Evolutionary conservation across 2,329 filamentous ascomycete genomes (phyloP).

Genomic region (Alternaria sp.): DNA sequence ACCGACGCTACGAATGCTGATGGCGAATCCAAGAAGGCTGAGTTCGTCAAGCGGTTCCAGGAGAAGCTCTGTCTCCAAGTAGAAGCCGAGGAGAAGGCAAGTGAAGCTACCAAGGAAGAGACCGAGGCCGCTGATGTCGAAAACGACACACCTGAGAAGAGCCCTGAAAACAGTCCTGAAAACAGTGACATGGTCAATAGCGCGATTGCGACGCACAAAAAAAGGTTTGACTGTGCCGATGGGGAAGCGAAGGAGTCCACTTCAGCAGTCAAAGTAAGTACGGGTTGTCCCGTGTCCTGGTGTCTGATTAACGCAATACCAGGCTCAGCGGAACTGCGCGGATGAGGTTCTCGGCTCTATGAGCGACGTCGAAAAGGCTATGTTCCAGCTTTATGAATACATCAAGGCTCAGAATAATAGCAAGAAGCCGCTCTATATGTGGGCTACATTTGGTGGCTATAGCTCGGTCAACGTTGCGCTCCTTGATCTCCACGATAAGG

Average conservation of each 20-base stretch:
- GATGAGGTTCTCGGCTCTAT: background rate
- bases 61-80: conserved; percentile 58
- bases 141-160: background rate
- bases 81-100: conserved; percentile 67
- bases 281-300: too few species aligned
- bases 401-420: conserved; percentile 14
- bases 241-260: background rate
- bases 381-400: conserved; percentile 21
- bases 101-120: conserved; percentile 52
- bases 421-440: conserved; percentile 24
- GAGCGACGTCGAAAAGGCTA: conserved; percentile 5
- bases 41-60: conserved; percentile 75
- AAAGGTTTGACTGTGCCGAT: background rate
- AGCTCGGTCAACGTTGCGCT: conserved; percentile 6
- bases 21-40: conserved; percentile 65
- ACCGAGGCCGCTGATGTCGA: conserved; percentile 45
- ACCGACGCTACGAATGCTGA: conserved; percentile 71
- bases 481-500: conserved; percentile 11
- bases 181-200: background rate
- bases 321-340: conserved; percentile 1
- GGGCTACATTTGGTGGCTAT: conserved; percentile 24
- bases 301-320: background rate
- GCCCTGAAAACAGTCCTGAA: background rate
- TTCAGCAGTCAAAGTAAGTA: background rate
- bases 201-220: background rate